These are phyloP conservation scores for Mangifera indica DNA, from an alignment of 345 rosid species.

Conservation along the genomic window DNA sequence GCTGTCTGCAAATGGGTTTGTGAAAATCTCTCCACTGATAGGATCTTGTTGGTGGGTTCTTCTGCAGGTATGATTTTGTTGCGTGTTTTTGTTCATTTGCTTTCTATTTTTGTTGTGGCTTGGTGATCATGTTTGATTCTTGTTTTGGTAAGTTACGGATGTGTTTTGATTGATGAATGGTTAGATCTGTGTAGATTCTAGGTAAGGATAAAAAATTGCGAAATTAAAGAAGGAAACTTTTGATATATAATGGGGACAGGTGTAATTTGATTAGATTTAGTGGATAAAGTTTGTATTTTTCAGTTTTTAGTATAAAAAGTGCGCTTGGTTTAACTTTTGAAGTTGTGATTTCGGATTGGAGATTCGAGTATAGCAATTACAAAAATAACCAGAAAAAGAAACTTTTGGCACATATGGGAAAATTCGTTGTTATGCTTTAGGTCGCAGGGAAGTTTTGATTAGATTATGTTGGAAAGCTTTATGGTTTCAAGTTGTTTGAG, in stretches of 20 bases:
- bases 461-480: background rate
- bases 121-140: background rate
- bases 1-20: conserved; percentile 80
- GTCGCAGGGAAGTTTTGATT: conserved; percentile 1
- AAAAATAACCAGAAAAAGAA: background rate
- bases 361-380: too few relatives aligned
- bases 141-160: conserved; percentile 9
- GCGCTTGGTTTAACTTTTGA: too few relatives aligned
- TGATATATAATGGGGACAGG: too few relatives aligned
- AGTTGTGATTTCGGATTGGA: too few relatives aligned
- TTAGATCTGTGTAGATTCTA: conserved; percentile 31
- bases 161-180: background rate
- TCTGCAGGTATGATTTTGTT: conserved; percentile 61
- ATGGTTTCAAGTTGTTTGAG: background rate
- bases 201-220: too few relatives aligned
- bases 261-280: background rate
- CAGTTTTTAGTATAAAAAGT: too few relatives aligned
- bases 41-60: conserved; percentile 85
- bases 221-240: too few relatives aligned
- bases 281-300: too few relatives aligned
- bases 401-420: background rate
- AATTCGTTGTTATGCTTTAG: background rate
- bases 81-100: background rate
- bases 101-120: background rate
- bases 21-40: conserved; percentile 40